Conservation (phyloP, 2,329 filamentous ascomycete species). For the Calonectria hawksworthii region DNA sequence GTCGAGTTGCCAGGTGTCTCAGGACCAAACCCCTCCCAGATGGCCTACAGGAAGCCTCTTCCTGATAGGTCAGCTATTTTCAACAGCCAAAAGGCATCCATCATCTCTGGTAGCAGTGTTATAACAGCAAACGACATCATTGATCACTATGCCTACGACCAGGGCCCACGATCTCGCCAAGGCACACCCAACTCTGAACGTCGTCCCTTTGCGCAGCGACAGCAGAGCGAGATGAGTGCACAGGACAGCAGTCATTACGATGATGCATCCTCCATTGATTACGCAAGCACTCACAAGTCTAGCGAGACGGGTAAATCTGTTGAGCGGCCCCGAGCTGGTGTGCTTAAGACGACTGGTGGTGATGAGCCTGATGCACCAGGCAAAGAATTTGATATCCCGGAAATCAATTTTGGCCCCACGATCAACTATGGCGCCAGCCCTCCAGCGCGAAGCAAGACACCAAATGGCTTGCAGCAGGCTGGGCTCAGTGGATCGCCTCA, state of each 20-base stretch:
- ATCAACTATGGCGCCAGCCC: slow-evolving; percentile 69
- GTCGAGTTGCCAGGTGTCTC: not conserved
- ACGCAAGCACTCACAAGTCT: slow-evolving; percentile 43
- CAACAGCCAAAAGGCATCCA: slow-evolving; percentile 38
- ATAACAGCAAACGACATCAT: slow-evolving; percentile 56
- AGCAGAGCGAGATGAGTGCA: slow-evolving; percentile 45
- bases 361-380: slow-evolving; percentile 47
- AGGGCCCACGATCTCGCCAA: slow-evolving; percentile 39
- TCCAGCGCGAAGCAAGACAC: slow-evolving; percentile 50
- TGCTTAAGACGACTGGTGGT: slow-evolving; percentile 83
- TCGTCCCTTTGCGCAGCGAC: slow-evolving; percentile 44
- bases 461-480: slow-evolving; percentile 32
- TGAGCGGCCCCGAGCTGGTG: slow-evolving; percentile 81
- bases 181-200: slow-evolving; percentile 38
- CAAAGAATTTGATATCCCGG: slow-evolving; percentile 71
- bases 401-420: slow-evolving; percentile 89
- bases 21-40: slow-evolving; percentile 15
- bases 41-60: slow-evolving; percentile 48
- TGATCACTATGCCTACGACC: slow-evolving; percentile 53
- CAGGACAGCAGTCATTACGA: slow-evolving; percentile 67
- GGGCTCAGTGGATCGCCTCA: slow-evolving; percentile 39
- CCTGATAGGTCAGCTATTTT: slow-evolving; percentile 43
- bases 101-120: slow-evolving; percentile 44
- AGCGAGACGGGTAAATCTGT: slow-evolving; percentile 53
- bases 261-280: slow-evolving; percentile 65